Base-by-base conservation (phyloP, 2,329 filamentous ascomycete genomes). In the Fusarium brevicatenulatum region DNA sequence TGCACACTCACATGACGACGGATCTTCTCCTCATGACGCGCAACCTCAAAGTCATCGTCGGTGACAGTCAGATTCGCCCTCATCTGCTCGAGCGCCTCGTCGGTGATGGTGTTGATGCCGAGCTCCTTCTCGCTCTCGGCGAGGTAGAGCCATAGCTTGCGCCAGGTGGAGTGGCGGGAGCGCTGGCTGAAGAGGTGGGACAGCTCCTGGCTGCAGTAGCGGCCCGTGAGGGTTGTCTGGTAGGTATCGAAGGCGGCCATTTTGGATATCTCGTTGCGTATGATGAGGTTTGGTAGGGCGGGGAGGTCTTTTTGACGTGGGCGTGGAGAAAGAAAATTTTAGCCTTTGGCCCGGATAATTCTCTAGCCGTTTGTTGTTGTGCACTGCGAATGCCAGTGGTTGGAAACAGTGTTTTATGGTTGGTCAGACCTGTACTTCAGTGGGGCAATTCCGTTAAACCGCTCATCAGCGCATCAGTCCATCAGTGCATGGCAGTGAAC, bases 21-120 rank as follows among this genome's bases (percentile, higher is more conserved):
- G 4, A 56, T 62, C 66, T 73, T 71, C 30, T 73, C 71, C 40
- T 73, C 66, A 21, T 68, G 66, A 15, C 70, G 66, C 10, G 71
- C 70, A 63, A 66, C 57, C 46, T 73, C 66, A 32, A 73, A 73
- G n/a, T 66, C 66, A 19, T 73, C 63, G 18, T 73, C 71, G 2
- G 66, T 63, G 4, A 73, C 42, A n/a, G 9, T 50, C 1, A 73
- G 57, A 25, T 73, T 46, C 16, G 54, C 37, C 42, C 55, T 63
- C 71, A 73, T 73, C 66, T 73, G 66, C n/a, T 73, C 70, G 15
- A 73, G 57, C 8, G 71, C 71, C 54, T 73, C 70, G 28, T 61
- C 54, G 4, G 70, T 71, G 55, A 73, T 73, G 43, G 56, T 66
- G 30, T 53, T 52, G 21, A 73, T 75, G 23, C 72, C 59, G 9